Evolutionary conservation across 2,329 filamentous ascomycete species (phyloP).

Genomic region (Sclerotinia subarctica): DNA sequence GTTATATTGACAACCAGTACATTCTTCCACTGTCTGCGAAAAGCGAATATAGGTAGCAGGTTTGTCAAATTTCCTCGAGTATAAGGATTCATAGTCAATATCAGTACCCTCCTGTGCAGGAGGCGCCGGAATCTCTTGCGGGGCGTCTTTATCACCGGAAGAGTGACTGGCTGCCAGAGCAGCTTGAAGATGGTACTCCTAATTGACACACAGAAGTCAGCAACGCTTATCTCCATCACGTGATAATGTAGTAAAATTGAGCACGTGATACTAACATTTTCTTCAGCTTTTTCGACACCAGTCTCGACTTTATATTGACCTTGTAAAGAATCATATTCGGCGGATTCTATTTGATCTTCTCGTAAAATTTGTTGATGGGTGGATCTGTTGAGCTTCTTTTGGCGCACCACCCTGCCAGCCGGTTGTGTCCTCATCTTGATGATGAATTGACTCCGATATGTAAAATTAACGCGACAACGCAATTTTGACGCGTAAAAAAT

Average conservation of each 20-base stretch:
- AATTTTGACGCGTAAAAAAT: slow-evolving; percentile 34
- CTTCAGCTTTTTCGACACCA: slow-evolving; percentile 94
- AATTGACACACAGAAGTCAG: slow-evolving; percentile 10
- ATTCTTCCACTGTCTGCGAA: slow-evolving; percentile 97
- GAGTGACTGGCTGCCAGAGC: slow-evolving; percentile 32
- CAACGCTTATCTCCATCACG: slow-evolving; percentile 25
- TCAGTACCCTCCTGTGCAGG: slow-evolving; percentile 58
- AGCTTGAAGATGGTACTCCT: slow-evolving; percentile 41
- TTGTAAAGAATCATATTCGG: slow-evolving; percentile 71
- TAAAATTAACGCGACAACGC: slow-evolving; percentile 21
- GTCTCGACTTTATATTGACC: slow-evolving; percentile 84
- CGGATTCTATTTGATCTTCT: slow-evolving; percentile 85
- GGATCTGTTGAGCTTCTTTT: slow-evolving; percentile 57
- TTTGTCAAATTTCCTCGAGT: slow-evolving; percentile 74
- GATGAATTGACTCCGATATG: slow-evolving; percentile 23
- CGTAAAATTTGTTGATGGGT: slow-evolving; percentile 56
- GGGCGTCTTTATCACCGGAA: slow-evolving; percentile 32
- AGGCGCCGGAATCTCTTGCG: slow-evolving; percentile 57
- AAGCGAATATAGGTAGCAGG: slow-evolving; percentile 95
- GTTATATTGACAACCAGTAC: slow-evolving; percentile 85
- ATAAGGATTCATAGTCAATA: slow-evolving; percentile 85
- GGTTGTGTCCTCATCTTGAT: slow-evolving; percentile 28
- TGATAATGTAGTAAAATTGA: slow-evolving; percentile 22
- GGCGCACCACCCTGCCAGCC: slow-evolving; percentile 40
- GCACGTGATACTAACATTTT: slow-evolving; percentile 72